phyloP scores from a whole-genome alignment of 345 rosid species.

The Tarenaya hassleriana region DNA sequence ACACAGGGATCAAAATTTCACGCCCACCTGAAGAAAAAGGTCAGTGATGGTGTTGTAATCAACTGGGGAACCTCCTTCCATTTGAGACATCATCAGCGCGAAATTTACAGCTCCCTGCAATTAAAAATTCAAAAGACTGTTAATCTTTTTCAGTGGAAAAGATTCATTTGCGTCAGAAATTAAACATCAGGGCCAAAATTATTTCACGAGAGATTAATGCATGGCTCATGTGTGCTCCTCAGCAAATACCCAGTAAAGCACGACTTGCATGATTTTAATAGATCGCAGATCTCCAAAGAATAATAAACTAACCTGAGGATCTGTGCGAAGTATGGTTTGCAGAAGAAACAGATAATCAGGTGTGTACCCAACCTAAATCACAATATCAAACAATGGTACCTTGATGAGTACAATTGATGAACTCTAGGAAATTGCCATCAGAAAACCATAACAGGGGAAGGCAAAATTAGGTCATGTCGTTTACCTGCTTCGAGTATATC shows the following conservation, averaged over 20 bases:
- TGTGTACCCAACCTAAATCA: constrained; percentile 86
- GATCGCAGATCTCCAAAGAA: constrained; percentile 16
- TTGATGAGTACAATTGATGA: constrained; percentile 9
- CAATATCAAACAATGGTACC: constrained; percentile 18
- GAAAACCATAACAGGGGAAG: background rate
- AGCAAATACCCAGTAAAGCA: constrained; percentile 18
- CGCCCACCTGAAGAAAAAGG: constrained; percentile 93
- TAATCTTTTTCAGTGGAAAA: background rate
- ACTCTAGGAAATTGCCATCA: background rate
- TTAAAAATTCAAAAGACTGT: constrained; percentile 10
- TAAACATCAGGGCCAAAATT: constrained; percentile 1
- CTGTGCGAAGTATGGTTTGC: constrained; percentile 97
- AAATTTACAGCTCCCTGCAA: constrained; percentile 97
- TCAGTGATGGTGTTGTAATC: constrained; percentile 98
- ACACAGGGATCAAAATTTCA: constrained; percentile 4
- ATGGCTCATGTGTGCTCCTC: constrained; percentile 13
- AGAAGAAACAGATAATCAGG: constrained; percentile 98
- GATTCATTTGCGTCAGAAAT: background rate
- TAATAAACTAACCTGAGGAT: constrained; percentile 75
- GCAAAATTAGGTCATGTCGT: background rate
- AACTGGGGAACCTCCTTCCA: constrained; percentile 99
- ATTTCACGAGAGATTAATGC: constrained; percentile 4
- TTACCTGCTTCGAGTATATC: constrained; percentile 96
- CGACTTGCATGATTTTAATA: constrained; percentile 5
- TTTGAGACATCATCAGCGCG: constrained; percentile 99